Evolutionary conservation across 345 rosid species (phyloP).

Genomic region (Erodium maritimum): DNA sequence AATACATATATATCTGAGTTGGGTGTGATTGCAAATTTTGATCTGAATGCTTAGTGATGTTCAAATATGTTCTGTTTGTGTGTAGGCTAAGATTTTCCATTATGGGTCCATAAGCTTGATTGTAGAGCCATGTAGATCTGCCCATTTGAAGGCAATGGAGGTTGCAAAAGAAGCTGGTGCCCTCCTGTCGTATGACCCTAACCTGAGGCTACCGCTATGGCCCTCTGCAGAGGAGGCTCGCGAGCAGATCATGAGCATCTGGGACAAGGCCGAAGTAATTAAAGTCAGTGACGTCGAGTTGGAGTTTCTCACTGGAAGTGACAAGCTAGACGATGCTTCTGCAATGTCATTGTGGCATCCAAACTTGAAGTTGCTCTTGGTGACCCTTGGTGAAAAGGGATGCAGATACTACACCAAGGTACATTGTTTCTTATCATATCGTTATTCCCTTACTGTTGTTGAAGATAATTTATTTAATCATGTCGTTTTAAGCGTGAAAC

Average conservation of each 20-base stretch:
- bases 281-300: conserved; percentile 94
- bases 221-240: conserved; percentile 80
- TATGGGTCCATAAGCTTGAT: conserved; percentile 96
- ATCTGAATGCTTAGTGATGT: no score
- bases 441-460: no score
- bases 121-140: conserved; percentile 97
- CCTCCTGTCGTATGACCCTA: conserved; percentile 86
- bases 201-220: conserved; percentile 84
- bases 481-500: background rate
- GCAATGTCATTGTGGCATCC: conserved; percentile 88
- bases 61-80: no score
- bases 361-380: conserved; percentile 68
- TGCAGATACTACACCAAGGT: conserved; percentile 96
- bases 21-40: background rate
- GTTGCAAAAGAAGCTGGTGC: conserved; percentile 88
- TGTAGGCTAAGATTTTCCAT: conserved; percentile 77
- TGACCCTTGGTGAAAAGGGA: conserved; percentile 92
- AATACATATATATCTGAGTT: no score
- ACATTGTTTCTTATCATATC: background rate
- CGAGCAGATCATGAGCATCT: conserved; percentile 77
- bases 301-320: conserved; percentile 80
- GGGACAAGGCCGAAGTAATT: conserved; percentile 93
- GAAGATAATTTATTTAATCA: no score
- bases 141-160: conserved; percentile 81
- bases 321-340: conserved; percentile 56